Evolutionary conservation across 257 asterid genomes (phyloP), one percentile per base, ranked within the genome.

Genomic region (Nicotiana obtusifolia): DNA sequence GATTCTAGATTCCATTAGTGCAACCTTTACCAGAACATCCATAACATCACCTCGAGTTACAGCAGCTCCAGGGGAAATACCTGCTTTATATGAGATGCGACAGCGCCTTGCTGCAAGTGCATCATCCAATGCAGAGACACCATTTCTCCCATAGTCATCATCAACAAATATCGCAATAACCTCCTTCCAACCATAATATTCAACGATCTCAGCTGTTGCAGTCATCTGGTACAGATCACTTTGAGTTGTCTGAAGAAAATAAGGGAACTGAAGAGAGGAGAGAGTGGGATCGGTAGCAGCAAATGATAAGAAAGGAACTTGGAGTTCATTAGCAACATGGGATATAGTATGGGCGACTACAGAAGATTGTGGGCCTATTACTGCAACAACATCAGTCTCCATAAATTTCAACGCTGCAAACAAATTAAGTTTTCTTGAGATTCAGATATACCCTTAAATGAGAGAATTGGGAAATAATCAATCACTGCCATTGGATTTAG

Each of bases 351-450:
- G 89, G 56, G 92, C 88, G 35, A 89, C 89, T 2, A 87, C 92
- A 16, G 92, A 89, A 54, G 92, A 89, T 80, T 87, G 90, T 28
- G 92, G 92, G 30, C 92, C 92, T 68, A 89, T 86, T 68, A 89
- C 56, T 30, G 92, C 92, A 82, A 89, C 28, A 16, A 79, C 65
- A 54, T 89, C 92, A 10, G 84, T 86, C 85, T 89, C 87, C 92
- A 87, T 84, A 61, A 89, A 86, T 82, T 81, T 85, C 84, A 89
- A 81, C 33, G 88, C 92, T 89, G 88, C 80, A 84, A 82, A 73
- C 59, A 77, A 78, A 31, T 31, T 17, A 37, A 56, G 62, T 73
- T 35, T 73, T 73, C 16, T 76, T 76, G 60, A 78, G 9, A 47
- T 49, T 49, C 79, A 73, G 49, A 24, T 73, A 2, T 49, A 24